Conservation (phyloP, 78 protist genomes). For the Cavenderia fasciculata region DNA sequence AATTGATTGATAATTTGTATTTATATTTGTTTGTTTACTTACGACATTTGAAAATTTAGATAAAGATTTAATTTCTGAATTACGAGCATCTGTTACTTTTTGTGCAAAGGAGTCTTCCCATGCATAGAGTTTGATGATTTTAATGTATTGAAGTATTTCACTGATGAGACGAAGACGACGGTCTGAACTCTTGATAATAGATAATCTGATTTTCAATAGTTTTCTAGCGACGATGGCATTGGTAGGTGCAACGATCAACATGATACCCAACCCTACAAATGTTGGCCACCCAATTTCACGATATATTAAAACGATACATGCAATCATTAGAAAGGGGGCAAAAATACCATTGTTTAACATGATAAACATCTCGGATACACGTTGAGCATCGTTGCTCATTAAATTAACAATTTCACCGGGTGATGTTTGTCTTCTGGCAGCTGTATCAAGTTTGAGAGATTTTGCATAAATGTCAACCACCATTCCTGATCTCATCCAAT, state of each 20-base stretch:
- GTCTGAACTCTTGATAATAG: too few species aligned
- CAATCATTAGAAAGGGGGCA: constrained; percentile 70
- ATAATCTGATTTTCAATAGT: too few species aligned
- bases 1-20: too few species aligned
- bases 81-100: too few species aligned
- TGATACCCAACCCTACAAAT: constrained; percentile 34
- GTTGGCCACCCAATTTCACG: constrained; percentile 15
- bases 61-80: too few species aligned
- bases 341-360: constrained; percentile 81
- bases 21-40: too few species aligned
- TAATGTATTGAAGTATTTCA: constrained; percentile 84
- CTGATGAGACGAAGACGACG: too few species aligned
- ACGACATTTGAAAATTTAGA: too few species aligned
- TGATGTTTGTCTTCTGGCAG: constrained; percentile 20
- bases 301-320: constrained; percentile 54
- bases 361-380: constrained; percentile 56
- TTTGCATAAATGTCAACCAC: constrained; percentile 34
- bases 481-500: constrained; percentile 40
- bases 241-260: constrained; percentile 37
- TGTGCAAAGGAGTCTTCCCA: constrained; percentile 83
- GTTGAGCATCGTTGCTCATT: constrained; percentile 89
- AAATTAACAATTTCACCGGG: constrained; percentile 87
- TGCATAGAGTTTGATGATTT: constrained; percentile 88
- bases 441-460: constrained; percentile 27
- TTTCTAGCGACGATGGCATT: constrained; percentile 17